A percentile compares a stretch with the other conserved stretches of the same genome.
Evolutionary conservation across 2,329 filamentous ascomycete genomes (phyloP).

Genomic region (Penicillium expansum): DNA sequence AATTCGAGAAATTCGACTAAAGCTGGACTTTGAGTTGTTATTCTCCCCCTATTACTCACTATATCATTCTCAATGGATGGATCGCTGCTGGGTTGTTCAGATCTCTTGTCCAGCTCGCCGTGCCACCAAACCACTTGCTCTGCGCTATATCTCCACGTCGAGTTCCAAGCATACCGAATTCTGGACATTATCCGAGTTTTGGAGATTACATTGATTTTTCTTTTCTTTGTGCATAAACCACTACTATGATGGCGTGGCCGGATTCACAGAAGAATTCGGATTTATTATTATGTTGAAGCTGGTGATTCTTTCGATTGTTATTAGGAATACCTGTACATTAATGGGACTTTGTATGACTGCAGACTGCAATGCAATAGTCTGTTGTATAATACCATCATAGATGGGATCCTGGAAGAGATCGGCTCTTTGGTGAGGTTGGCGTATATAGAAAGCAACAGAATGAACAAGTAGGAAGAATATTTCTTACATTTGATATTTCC

Average conservation of each 20-base stretch:
- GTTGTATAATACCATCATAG: constrained; percentile 1
- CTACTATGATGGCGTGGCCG: background rate
- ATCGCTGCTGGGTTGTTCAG: background rate
- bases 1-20: background rate
- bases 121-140: background rate
- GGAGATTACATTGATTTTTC: background rate
- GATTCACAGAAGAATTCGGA: background rate
- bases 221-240: background rate
- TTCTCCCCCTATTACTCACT: background rate
- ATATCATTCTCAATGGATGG: background rate
- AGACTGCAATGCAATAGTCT: background rate
- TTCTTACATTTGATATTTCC: too few species aligned
- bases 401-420: background rate
- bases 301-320: background rate
- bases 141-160: background rate
- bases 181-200: background rate
- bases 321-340: background rate
- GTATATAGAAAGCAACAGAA: background rate
- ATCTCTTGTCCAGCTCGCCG: background rate
- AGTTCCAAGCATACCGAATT: background rate
- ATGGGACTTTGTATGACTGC: background rate
- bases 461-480: background rate
- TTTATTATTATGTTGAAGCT: background rate
- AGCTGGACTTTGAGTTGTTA: background rate
- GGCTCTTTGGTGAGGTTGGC: background rate